phyloP scores from a whole-genome alignment of 2,329 filamentous ascomycete species.

The Aspergillus ibericus region DNA sequence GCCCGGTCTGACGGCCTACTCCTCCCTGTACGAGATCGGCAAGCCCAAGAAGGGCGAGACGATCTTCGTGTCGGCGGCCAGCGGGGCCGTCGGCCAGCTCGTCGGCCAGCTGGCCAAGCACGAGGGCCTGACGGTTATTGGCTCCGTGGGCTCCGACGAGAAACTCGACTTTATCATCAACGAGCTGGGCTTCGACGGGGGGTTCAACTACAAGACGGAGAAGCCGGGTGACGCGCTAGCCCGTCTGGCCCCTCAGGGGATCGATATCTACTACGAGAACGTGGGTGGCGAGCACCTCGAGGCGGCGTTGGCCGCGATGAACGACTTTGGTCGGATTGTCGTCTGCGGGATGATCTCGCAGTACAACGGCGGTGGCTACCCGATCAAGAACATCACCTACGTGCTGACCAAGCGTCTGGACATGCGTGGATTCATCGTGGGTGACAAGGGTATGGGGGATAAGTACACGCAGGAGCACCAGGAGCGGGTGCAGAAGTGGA shows the following conservation, averaged over 20 bases:
- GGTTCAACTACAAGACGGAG: conserved; percentile 89
- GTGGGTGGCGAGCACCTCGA: conserved; percentile 74
- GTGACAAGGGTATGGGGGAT: conserved; percentile 63
- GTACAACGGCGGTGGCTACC: conserved; percentile 72
- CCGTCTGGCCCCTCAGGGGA: conserved; percentile 70
- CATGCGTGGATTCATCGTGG: conserved; percentile 75
- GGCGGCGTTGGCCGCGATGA: conserved; percentile 65
- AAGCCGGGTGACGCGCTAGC: conserved; percentile 65
- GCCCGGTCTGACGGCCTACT: conserved; percentile 75
- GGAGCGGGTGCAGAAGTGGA: conserved; percentile 72
- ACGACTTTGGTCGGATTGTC: conserved; percentile 65
- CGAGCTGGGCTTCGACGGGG: conserved; percentile 69
- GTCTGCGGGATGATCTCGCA: conserved; percentile 69
- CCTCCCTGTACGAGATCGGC: conserved; percentile 72
- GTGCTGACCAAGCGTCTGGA: conserved; percentile 67
- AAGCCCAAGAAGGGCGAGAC: conserved; percentile 75
- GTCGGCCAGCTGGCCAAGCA: conserved; percentile 83
- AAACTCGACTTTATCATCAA: conserved; percentile 75
- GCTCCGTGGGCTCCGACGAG: conserved; percentile 74
- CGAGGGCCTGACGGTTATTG: conserved; percentile 75
- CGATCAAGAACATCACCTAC: conserved; percentile 64
- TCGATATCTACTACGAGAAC: conserved; percentile 84
- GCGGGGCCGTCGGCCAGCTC: conserved; percentile 77
- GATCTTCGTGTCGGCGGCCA: conserved; percentile 78
- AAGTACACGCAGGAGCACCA: conserved; percentile 70